Conservation (phyloP, 768 basidiomycete species). For the Phylloporus scabripes region DNA sequence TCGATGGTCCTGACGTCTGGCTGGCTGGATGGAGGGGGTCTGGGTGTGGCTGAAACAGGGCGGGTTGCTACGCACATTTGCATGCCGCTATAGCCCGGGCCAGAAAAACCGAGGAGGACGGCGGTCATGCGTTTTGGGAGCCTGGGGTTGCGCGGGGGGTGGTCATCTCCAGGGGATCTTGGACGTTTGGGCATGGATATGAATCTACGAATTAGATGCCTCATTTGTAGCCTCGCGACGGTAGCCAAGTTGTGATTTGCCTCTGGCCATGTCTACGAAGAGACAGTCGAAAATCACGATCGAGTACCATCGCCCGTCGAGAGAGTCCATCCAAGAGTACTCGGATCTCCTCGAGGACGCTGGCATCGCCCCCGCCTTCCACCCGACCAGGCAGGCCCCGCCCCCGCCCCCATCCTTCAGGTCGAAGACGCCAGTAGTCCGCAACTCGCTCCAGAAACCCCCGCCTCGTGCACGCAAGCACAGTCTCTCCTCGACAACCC, state of each 20-base stretch:
- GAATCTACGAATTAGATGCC: not conserved
- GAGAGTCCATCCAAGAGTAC: conserved; percentile 75
- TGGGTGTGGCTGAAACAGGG: not conserved
- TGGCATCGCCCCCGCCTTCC: conserved; percentile 32
- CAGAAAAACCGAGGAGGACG: conserved; percentile 85
- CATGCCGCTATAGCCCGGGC: conserved; percentile 90
- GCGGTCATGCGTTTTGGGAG: conserved; percentile 84
- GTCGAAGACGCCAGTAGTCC: conserved; percentile 30
- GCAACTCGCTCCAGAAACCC: conserved; percentile 62
- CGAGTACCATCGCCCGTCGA: conserved; percentile 70
- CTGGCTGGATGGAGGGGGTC: conserved; percentile 38
- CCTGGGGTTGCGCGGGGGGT: too few species aligned
- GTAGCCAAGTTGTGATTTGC: not conserved
- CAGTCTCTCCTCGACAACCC: conserved; percentile 39
- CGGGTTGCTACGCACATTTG: conserved; percentile 67
- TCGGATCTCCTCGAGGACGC: conserved; percentile 63
- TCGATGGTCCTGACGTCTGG: conserved; percentile 78
- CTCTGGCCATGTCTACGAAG: conserved; percentile 37
- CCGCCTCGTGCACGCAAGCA: conserved; percentile 51
- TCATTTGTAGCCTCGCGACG: not conserved
- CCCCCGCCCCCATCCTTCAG: conserved; percentile 33
- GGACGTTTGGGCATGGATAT: too few species aligned
- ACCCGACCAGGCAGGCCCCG: conserved; percentile 41
- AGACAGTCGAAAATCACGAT: conserved; percentile 60
- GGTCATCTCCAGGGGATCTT: too few species aligned